Percentiles rank a stretch among this genome's conserved stretches.
These are phyloP conservation scores for Simmondsia chinensis DNA, from an alignment of 148 eudicot species.

Conservation along the genomic window DNA sequence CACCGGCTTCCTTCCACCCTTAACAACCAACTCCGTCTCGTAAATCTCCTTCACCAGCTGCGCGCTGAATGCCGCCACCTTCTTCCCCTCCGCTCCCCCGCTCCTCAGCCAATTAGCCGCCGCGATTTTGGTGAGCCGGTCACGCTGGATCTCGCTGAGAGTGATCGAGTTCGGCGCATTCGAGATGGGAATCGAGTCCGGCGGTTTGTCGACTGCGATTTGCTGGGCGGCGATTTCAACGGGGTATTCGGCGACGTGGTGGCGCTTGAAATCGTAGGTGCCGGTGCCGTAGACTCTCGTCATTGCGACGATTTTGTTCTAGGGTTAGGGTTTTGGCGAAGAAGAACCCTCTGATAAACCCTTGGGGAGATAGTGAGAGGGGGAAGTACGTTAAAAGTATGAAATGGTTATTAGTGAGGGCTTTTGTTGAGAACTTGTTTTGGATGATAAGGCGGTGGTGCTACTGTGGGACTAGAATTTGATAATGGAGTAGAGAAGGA, in stretches of 20 bases:
- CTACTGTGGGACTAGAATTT: no score
- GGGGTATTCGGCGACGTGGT: slow-evolving; percentile 97
- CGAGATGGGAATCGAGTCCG: slow-evolving; percentile 19
- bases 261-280: slow-evolving; percentile 78
- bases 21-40: slow-evolving; percentile 58
- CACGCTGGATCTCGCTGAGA: slow-evolving; percentile 66
- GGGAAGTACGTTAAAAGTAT: no score
- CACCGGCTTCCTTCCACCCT: slow-evolving; percentile 56
- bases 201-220: slow-evolving; percentile 9
- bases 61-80: slow-evolving; percentile 37
- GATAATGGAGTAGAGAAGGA: no score
- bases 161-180: slow-evolving; percentile 57
- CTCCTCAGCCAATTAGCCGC: slow-evolving; percentile 52
- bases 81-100: slow-evolving; percentile 6
- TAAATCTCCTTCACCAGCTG: slow-evolving; percentile 80
- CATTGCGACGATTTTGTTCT: no score
- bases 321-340: no score
- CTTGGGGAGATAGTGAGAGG: not conserved
- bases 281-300: slow-evolving; percentile 87
- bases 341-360: no score
- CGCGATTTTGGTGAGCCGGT: slow-evolving; percentile 75
- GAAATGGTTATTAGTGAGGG: no score
- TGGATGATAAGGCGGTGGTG: no score
- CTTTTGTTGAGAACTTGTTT: no score
- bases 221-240: slow-evolving; percentile 14